A percentile compares a stretch with the other conserved stretches of the same genome.
Conservation (phyloP, 768 basidiomycete species). For the Wakefieldia striispora region DNA sequence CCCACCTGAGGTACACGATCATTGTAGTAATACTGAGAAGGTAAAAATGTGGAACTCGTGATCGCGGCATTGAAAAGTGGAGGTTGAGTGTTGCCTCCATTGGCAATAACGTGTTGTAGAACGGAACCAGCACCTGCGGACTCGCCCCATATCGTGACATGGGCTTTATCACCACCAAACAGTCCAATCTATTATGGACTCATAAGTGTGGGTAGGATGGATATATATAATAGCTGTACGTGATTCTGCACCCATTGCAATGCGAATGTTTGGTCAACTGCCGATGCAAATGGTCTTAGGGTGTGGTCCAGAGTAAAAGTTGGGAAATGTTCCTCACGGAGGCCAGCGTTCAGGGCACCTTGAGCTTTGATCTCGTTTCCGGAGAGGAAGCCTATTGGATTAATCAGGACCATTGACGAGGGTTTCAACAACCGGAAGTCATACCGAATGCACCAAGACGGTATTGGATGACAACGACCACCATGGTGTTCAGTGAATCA, state of each 20-base stretch:
- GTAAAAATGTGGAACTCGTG: slow-evolving; percentile 31
- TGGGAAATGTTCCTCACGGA: slow-evolving; percentile 23
- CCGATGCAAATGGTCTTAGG: background rate
- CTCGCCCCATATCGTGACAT: slow-evolving; percentile 39
- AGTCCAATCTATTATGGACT: slow-evolving; percentile 24
- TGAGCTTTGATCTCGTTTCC: slow-evolving; percentile 28
- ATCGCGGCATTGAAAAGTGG: slow-evolving; percentile 34
- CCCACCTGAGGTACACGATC: slow-evolving; percentile 29
- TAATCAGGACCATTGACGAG: background rate
- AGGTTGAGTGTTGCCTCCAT: slow-evolving; percentile 33
- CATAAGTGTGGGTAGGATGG: background rate
- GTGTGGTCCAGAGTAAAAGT: background rate
- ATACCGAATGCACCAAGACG: slow-evolving; percentile 36
- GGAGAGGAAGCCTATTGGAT: slow-evolving; percentile 30
- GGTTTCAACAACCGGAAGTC: background rate
- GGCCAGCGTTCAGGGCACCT: slow-evolving; percentile 35
- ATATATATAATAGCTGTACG: slow-evolving; percentile 13
- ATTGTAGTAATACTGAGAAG: slow-evolving; percentile 35
- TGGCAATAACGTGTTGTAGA: slow-evolving; percentile 33
- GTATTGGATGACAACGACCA: slow-evolving; percentile 34
- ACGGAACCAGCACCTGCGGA: slow-evolving; percentile 36
- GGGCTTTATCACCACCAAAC: slow-evolving; percentile 33
- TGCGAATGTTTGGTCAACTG: slow-evolving; percentile 37
- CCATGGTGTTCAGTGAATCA: slow-evolving; percentile 20
- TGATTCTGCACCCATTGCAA: slow-evolving; percentile 36